Evolutionary conservation across 2,329 filamentous ascomycete species (phyloP), one percentile per base, ranked within the genome.

Genomic region (Beauveria sp.): DNA sequence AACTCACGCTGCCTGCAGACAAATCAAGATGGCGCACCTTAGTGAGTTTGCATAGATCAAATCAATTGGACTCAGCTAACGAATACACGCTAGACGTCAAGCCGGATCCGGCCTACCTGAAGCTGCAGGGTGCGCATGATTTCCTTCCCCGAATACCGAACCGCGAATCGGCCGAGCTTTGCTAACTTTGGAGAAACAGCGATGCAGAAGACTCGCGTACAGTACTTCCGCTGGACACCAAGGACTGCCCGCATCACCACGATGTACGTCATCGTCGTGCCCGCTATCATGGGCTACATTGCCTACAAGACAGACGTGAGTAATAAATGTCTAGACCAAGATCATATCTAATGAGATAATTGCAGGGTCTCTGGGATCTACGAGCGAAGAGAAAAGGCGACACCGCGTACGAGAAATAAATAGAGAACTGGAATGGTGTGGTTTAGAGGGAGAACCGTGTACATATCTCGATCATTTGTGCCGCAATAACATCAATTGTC

Each of bases 221-320:
- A 91, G 78, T 96, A 91, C 84, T 99, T 97, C 84, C 85, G 91
- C 75, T 97, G 91, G 91, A 97, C 89, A 41, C 84, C 86, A 57
- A 83, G 89, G 70, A 96, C 91, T 51, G 91, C 91, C 34, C 86
- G 84, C 78, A 76, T 97, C 70, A 87, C 88, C 5, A 85, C 97
- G 72, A 80, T 88, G 65, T 97, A 93, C 75, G 83, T 89, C 62
- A 78, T 86, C 40, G 78, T 87, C 59, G 83, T 97, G 48, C 94
- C 94, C 8, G 75, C 78, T 46, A 79, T 89, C 61, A 69, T 96
- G 66, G 86, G 86, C 52, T 86, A 87, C 71, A 71, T 90, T 61
- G 91, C 85, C 62, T 96, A 90, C 73, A 85, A 84, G 71, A 92
- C 88, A 64, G 93, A 97, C 70, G 94, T 97, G 78, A 85, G 91